Evolutionary conservation across 345 rosid species (phyloP), one percentile per base, ranked within the genome.

Genomic region (Eutrema japonicum): DNA sequence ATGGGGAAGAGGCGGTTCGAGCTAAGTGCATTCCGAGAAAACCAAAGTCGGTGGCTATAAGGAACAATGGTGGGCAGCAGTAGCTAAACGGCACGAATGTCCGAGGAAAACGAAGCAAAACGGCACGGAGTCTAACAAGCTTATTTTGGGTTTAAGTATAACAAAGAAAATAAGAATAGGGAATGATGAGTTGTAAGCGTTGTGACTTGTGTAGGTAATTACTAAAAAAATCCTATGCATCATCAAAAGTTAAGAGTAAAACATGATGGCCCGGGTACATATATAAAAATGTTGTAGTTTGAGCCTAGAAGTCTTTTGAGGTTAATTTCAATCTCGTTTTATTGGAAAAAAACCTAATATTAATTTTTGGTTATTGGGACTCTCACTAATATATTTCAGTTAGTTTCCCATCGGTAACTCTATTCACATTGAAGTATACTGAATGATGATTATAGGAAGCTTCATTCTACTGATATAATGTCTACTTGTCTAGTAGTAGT

Each of bases 11-110:
- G 11, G 86, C 66, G 43, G 82, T 56, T 48, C 76, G 60, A 43
- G 73, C 85, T 1, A 84, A 68, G 76, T 84, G 91, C 68, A 81
- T 81, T 8, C 86, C 90, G 2, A 78, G 84, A 76, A 86, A 81
- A 66, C 51, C 75, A 5, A 84, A 64, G 59, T 48, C 84, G 22
- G 54, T 70, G 68, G 56, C 78, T 57, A 16, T 40, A 41, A 86
- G 66, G 80, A 84, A 74, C 43, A 70, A 16, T 30, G 66, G 78
- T 73, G 70, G 68, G 35, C 52, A 68, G 3, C 64, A 63, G 40
- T 29, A 70, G 2, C 69, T 16, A 48, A 64, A 70, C 67, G 71
- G 64, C 79, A 71, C 66, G 29, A 46, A 29, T 54, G 70, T 46
- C 12, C 43, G 13, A 35, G 7, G 43, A 55, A 65, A 18, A 54